Evolutionary conservation across 2,329 filamentous ascomycete genomes (phyloP).

Genomic region (Diaporthe sp.): DNA sequence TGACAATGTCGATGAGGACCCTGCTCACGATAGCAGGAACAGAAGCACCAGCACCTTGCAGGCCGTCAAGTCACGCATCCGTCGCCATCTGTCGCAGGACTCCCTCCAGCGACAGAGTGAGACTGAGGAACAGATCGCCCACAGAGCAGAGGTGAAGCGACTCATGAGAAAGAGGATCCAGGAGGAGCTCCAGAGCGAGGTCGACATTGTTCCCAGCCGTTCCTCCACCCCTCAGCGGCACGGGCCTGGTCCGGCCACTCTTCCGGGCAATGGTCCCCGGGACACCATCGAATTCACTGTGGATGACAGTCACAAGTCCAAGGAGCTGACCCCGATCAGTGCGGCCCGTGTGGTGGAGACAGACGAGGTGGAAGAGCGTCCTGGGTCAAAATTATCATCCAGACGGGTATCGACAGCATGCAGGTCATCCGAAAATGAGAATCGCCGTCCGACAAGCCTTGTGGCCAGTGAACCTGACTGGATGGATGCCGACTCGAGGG

Average conservation of each 20-base stretch:
- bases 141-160: slow-evolving; percentile 69
- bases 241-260: slow-evolving; percentile 49
- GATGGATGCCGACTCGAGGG: slow-evolving; percentile 13
- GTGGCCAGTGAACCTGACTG: slow-evolving; percentile 21
- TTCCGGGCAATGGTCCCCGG: slow-evolving; percentile 59
- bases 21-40: slow-evolving; percentile 47
- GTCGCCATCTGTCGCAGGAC: slow-evolving; percentile 62
- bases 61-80: slow-evolving; percentile 60
- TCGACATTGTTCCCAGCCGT: slow-evolving; percentile 51
- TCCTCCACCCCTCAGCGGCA: slow-evolving; percentile 47
- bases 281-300: slow-evolving; percentile 65
- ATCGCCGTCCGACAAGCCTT: background rate
- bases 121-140: slow-evolving; percentile 67
- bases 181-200: slow-evolving; percentile 67
- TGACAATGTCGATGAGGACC: slow-evolving; percentile 58
- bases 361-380: slow-evolving; percentile 37
- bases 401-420: slow-evolving; percentile 3
- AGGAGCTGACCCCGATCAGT: background rate
- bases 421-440: slow-evolving; percentile 13
- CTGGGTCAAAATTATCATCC: background rate
- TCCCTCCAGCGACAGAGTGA: slow-evolving; percentile 57
- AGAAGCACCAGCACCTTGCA: slow-evolving; percentile 57
- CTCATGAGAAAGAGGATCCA: slow-evolving; percentile 71
- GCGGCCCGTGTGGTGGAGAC: background rate
- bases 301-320: slow-evolving; percentile 37